Conservation (phyloP, 805 yeast species). For the Sugiyamaella qingdaonensis region DNA sequence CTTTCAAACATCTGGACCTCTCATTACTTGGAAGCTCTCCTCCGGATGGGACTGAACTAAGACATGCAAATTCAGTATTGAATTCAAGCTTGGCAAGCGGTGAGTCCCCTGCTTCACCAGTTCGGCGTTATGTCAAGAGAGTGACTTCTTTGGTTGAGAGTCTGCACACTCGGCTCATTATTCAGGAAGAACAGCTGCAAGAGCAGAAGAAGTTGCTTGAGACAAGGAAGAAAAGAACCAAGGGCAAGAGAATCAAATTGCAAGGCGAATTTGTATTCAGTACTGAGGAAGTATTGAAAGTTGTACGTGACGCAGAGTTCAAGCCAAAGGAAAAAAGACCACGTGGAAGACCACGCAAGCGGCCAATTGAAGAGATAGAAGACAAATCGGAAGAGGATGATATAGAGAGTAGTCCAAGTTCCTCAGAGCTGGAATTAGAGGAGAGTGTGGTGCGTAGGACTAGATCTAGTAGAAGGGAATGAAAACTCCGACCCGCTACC, state of each 20-base stretch:
- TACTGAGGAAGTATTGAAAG: too few relatives aligned
- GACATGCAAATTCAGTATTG: neutral
- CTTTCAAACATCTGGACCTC: neutral
- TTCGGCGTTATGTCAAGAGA: too few relatives aligned
- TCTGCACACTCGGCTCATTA: neutral
- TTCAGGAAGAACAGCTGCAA: neutral
- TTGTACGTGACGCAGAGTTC: too few relatives aligned
- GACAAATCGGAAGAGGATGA: neutral
- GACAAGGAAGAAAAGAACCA: too few relatives aligned
- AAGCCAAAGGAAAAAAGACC: too few relatives aligned
- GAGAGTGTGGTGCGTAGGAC: neutral
- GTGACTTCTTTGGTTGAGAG: too few relatives aligned
- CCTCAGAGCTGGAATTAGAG: neutral
- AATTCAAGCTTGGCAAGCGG: neutral
- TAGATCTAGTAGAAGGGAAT: neutral
- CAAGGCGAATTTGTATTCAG: too few relatives aligned
- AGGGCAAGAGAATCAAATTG: too few relatives aligned
- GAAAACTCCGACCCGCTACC: too few relatives aligned
- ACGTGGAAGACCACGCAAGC: neutral
- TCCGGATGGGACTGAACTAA: neutral
- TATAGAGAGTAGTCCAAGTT: neutral
- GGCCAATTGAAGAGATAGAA: neutral
- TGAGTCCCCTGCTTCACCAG: neutral
- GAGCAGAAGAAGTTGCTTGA: too few relatives aligned
- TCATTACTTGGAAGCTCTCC: neutral